Conservation (phyloP, 2,329 filamentous ascomycete species). For the Emmonsiellopsis sp. region DNA sequence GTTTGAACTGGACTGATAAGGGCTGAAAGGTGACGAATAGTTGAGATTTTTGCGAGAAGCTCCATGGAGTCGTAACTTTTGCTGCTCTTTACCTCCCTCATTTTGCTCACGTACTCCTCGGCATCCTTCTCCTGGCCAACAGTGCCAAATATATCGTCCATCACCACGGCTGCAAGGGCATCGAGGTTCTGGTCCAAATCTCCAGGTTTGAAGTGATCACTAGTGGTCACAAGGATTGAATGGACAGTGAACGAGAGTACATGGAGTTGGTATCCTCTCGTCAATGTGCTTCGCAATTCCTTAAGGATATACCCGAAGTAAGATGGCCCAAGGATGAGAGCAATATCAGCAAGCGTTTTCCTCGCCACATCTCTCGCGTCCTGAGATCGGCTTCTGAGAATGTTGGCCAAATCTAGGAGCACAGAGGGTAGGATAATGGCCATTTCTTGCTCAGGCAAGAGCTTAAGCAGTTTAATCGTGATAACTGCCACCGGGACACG, state of each 20-base stretch:
- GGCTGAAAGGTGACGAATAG: constrained; percentile 62
- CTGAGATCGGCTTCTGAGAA: constrained; percentile 78
- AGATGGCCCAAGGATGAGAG: constrained; percentile 66
- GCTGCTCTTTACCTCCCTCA: constrained; percentile 96
- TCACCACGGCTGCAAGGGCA: constrained; percentile 71
- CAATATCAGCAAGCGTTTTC: constrained; percentile 77
- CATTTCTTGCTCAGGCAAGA: constrained; percentile 67
- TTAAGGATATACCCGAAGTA: constrained; percentile 92
- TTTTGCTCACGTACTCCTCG: constrained; percentile 86
- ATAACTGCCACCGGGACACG: constrained; percentile 85
- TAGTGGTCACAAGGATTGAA: constrained; percentile 69
- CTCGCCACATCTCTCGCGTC: constrained; percentile 86
- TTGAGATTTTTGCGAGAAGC: constrained; percentile 73
- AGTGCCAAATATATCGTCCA: constrained; percentile 94
- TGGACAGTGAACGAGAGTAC: constrained; percentile 93
- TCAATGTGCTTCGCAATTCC: constrained; percentile 73
- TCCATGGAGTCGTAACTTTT: constrained; percentile 99
- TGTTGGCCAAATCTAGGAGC: constrained; percentile 85
- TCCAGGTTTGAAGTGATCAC: constrained; percentile 65
- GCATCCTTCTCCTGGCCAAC: constrained; percentile 95
- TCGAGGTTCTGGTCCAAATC: constrained; percentile 82
- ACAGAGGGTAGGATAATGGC: constrained; percentile 69
- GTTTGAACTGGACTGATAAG: constrained; percentile 71
- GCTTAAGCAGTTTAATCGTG: constrained; percentile 73
- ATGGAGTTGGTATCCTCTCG: constrained; percentile 83